Evolutionary conservation across 1,139 yeast species (phyloP), one percentile per base, ranked within the genome.

Genomic region (Taphrina confusa): DNA sequence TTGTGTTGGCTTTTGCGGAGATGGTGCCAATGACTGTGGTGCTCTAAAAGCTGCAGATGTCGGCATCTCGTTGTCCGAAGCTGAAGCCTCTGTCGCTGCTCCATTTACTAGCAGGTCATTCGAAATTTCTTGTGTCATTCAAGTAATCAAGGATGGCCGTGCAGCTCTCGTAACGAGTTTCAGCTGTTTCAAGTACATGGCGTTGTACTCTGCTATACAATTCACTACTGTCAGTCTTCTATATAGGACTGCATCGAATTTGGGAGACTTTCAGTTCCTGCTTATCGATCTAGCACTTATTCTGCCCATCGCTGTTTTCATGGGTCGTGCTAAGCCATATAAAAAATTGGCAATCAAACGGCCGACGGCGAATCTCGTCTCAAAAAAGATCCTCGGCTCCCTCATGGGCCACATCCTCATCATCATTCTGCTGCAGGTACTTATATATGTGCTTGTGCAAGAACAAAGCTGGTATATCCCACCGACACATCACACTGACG

Each of bases 71-170:
- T 76, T 92, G 54, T 87, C 96, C 31, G 98, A 92, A 71, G 98
- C 98, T 0, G 99, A 92, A 71, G 98, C 98, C 0, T 87, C 96
- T 3, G 97, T 94, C 20, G 98, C 98, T 0, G 97, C 98, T 0
- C 98, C 99, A 1, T 92, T 92, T 71, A 94, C 99, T 0, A 88
- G 96, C 1, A 80, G 94, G 55, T 73, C 81, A 0, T 92, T 92
- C 74, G 96, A 92, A 67, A 90, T 92, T 44, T 84, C 96, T 1
- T 92, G 98, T 75, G 96, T 92, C 27, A 74, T 89, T 66, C 90
- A 88, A 70, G 92, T 94, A 3, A 89, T 92, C 63, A 83, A 82
- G 68, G 98, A 94, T 72, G 99, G 99, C 11, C 79, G 99, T 65
- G 92, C 96, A 1, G 86, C 97, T 45, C 77, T 92, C 69, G 96